Evolutionary conservation across 1,284 basidiomycete genomes (phyloP).

Genomic region (Rhodotorula glutinis): DNA sequence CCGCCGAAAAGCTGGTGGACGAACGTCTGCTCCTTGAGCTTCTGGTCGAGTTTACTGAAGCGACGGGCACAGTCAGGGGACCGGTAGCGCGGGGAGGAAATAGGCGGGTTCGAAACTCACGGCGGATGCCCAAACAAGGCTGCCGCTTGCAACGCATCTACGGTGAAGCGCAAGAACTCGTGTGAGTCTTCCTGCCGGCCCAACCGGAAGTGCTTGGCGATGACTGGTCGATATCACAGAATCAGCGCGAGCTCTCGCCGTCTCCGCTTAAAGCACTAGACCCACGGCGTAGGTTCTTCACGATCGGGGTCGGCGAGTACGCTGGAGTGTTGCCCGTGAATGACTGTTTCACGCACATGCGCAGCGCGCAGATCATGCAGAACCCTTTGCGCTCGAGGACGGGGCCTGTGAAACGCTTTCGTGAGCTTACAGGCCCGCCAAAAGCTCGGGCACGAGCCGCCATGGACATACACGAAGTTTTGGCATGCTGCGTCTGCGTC

Average conservation of each 20-base stretch:
- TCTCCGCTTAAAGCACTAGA: not conserved
- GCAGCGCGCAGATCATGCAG: conserved; percentile 74
- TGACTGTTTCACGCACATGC: conserved; percentile 57
- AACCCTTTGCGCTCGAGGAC: conserved; percentile 51
- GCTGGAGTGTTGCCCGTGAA: conserved; percentile 2
- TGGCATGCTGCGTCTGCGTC: conserved; percentile 52
- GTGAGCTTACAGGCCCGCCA: too few relatives aligned
- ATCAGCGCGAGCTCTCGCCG: not conserved
- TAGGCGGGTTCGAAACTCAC: not conserved
- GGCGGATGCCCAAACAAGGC: conserved; percentile 23
- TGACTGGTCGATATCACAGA: conserved; percentile 56
- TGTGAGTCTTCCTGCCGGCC: conserved; percentile 98
- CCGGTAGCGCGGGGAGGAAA: too few relatives aligned
- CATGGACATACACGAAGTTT: conserved; percentile 27
- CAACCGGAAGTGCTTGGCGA: conserved; percentile 83
- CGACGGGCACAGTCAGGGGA: too few relatives aligned
- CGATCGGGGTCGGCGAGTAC: conserved; percentile 35
- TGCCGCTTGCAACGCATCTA: conserved; percentile 60
- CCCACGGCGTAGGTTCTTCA: conserved; percentile 40
- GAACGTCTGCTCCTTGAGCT: conserved; percentile 83
- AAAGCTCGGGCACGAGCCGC: too few relatives aligned
- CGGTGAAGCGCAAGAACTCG: conserved; percentile 92
- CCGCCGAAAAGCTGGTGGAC: conserved; percentile 94
- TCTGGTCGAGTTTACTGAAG: conserved; percentile 36
- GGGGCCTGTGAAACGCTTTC: conserved; percentile 34